phyloP scores from a whole-genome alignment of 768 basidiomycete species.

The Astraeus odoratus region DNA sequence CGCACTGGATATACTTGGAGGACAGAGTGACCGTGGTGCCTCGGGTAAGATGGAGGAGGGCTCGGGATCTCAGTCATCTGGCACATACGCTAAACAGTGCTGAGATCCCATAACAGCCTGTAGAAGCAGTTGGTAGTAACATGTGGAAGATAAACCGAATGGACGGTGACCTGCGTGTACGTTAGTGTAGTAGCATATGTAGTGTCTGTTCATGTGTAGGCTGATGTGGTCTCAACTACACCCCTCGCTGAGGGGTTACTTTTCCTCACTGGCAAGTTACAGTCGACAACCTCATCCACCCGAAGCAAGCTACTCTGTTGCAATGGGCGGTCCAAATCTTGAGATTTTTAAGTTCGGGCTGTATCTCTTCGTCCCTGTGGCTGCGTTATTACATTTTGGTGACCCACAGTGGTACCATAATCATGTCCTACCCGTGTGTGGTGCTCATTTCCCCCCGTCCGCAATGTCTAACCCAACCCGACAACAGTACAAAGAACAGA shows the following conservation, averaged over 20 bases:
- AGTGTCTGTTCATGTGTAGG: not conserved
- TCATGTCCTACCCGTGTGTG: constrained; percentile 67
- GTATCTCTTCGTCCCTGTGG: constrained; percentile 80
- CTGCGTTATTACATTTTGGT: constrained; percentile 77
- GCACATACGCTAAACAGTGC: constrained; percentile 66
- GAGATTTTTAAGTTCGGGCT: constrained; percentile 88
- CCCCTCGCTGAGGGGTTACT: not conserved
- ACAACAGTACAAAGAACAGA: constrained; percentile 59
- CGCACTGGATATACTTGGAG: constrained; percentile 39
- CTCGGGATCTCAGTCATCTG: constrained; percentile 41
- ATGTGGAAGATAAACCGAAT: too few relatives aligned
- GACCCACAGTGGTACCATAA: constrained; percentile 82
- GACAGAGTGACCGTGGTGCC: constrained; percentile 20
- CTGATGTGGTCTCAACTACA: too few relatives aligned
- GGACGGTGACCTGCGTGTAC: not conserved
- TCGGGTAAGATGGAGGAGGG: constrained; percentile 42
- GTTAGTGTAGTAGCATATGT: not conserved
- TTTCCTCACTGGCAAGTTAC: not conserved
- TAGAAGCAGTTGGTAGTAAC: not conserved
- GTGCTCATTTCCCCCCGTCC: not conserved
- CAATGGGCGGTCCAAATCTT: constrained; percentile 73
- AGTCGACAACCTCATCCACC: not conserved
- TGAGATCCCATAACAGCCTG: constrained; percentile 30
- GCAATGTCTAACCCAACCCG: not conserved
- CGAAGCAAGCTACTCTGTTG: too few relatives aligned